Percentiles rank a stretch among this genome's conserved stretches.
Evolutionary conservation across 2,329 filamentous ascomycete genomes (phyloP).

Genomic region (Alternaria incomplexa): DNA sequence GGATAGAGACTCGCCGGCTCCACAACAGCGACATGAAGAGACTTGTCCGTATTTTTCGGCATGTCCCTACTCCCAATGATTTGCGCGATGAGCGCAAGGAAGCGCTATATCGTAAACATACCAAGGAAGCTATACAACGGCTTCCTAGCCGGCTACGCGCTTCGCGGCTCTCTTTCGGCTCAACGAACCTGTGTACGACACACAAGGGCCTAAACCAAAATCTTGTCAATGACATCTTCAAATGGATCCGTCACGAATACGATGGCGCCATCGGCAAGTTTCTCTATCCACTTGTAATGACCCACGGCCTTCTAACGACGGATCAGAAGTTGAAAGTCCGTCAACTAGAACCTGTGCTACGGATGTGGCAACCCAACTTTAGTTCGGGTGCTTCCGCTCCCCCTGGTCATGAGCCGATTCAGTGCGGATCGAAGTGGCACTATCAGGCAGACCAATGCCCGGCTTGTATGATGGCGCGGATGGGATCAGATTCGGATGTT

Average conservation of each 20-base stretch:
- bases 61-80: conserved; percentile 4
- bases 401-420: conserved; percentile 21
- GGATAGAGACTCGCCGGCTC: conserved; percentile 24
- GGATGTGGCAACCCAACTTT: conserved; percentile 35
- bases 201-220: conserved; percentile 31
- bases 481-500: conserved; percentile 32
- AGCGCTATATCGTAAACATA: conserved; percentile 7
- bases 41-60: conserved; percentile 27
- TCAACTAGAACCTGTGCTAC: conserved; percentile 36
- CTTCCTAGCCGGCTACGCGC: conserved; percentile 32
- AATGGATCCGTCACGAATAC: conserved; percentile 31
- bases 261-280: conserved; percentile 30
- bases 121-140: conserved; percentile 20
- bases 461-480: conserved; percentile 39
- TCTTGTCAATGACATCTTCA: conserved; percentile 31
- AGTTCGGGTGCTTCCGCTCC: conserved; percentile 18
- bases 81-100: background rate
- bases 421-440: conserved; percentile 20
- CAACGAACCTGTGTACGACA: conserved; percentile 25
- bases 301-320: conserved; percentile 13
- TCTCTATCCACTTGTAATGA: conserved; percentile 34
- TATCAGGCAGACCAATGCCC: conserved; percentile 32
- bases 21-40: conserved; percentile 32
- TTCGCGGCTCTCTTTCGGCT: conserved; percentile 14
- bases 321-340: conserved; percentile 25